A percentile compares a stretch with the other conserved stretches of the same genome.
Conservation (phyloP, 345 rosid genomes). For the Euphorbia tirucalli region DNA sequence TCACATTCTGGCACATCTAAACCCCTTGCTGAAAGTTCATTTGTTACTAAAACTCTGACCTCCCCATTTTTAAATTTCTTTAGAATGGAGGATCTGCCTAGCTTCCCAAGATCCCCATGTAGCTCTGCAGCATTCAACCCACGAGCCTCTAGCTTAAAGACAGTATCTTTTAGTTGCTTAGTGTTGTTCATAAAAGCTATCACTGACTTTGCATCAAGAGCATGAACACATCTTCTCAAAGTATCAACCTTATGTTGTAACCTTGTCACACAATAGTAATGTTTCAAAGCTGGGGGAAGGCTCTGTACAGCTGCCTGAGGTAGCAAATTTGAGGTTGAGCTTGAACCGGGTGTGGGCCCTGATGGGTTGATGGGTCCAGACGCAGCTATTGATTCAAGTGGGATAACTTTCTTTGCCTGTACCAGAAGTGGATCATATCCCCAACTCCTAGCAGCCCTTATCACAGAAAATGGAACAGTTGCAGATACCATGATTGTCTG, state of each 20-base stretch:
- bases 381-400: constrained; percentile 54
- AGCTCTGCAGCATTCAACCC: constrained; percentile 78
- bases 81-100: constrained; percentile 73
- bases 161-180: constrained; percentile 85
- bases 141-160: constrained; percentile 87
- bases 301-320: constrained; percentile 58
- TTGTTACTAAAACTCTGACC: constrained; percentile 71
- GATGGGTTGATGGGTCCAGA: constrained; percentile 48
- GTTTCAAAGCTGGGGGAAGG: constrained; percentile 82
- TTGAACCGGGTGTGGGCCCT: constrained; percentile 36
- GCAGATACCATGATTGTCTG: constrained; percentile 86
- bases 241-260: constrained; percentile 87
- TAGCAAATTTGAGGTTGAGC: constrained; percentile 37
- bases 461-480: constrained; percentile 85
- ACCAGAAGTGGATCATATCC: constrained; percentile 74
- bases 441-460: constrained; percentile 94
- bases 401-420: constrained; percentile 60
- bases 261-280: constrained; percentile 68
- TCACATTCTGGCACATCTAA: constrained; percentile 89
- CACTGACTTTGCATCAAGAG: constrained; percentile 75
- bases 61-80: constrained; percentile 90
- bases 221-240: constrained; percentile 81
- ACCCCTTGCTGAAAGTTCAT: constrained; percentile 95
- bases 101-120: constrained; percentile 95
- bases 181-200: constrained; percentile 92